Evolutionary conservation across 2,329 filamentous ascomycete species (phyloP), one percentile per base, ranked within the genome.

Genomic region (Hymenoscyphus linearis): DNA sequence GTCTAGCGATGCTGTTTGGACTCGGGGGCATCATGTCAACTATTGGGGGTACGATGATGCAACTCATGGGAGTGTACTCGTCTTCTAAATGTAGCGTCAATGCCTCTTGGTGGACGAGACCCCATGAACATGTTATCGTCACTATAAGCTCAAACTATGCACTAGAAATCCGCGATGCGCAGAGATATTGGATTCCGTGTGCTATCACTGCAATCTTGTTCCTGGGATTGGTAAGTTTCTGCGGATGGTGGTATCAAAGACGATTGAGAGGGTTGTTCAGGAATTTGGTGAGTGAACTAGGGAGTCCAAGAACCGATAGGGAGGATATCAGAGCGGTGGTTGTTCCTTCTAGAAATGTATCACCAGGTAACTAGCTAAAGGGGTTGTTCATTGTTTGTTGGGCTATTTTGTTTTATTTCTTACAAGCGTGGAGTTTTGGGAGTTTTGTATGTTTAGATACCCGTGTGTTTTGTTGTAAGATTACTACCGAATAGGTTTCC

Each of bases 191-290:
- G 66, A 56, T 59, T 16, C 40, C 53, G 1, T 62, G 56, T 59
- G 64, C 55, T 18, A 61, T 64, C 27, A 60, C 62, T 9, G 66
- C 64, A 2, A 64, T 58, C 4, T 10, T 60, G 25, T 66, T 67
- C 18, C 44, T 67, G 3, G 64, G 53, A 1, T 37, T 60, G 16
- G 62, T 65, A 2, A 60, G 57, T 26, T 67, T 63, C 58, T 57
- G 59, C 31, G 66, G 66, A 2, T 67, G 66, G 66, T 67, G 64
- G 64, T 67, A 67, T 57, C 65, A 67, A 44, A 56, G 64, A 40
- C 31, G 62, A 10, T 27, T 67, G 34, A 59, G 62, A 13, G 58
- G 58, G 12, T 16, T 60, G 4, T 55, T 60, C 27, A 14, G 52
- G 18, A 44, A 60, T 22, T 26, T 60, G 37, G 58, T 60, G 10